Percentiles rank a stretch among this genome's conserved stretches.
phyloP scores from a whole-genome alignment of 2,329 filamentous ascomycete species.

The Pseudocercospora musae region DNA sequence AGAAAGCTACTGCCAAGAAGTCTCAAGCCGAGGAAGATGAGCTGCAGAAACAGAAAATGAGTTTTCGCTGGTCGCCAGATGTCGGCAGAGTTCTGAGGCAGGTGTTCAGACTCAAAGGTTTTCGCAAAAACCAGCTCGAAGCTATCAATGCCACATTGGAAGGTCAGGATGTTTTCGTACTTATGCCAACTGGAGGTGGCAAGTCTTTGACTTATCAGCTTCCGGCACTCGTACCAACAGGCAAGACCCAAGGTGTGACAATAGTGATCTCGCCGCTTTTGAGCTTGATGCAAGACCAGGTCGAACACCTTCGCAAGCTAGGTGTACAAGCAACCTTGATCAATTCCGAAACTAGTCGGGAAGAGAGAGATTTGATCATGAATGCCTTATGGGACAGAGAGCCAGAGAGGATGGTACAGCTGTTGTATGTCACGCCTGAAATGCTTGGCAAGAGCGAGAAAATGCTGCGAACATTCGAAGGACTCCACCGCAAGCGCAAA shows the following conservation, averaged over 20 bases:
- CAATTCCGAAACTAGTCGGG: slow-evolving; percentile 68
- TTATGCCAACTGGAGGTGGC: slow-evolving; percentile 97
- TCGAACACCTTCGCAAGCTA: slow-evolving; percentile 71
- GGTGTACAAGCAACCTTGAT: slow-evolving; percentile 77
- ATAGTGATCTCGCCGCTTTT: slow-evolving; percentile 92
- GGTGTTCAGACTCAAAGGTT: slow-evolving; percentile 78
- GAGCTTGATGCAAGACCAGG: slow-evolving; percentile 97
- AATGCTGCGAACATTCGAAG: slow-evolving; percentile 64
- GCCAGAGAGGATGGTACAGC: slow-evolving; percentile 73
- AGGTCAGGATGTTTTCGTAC: slow-evolving; percentile 86
- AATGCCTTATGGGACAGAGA: slow-evolving; percentile 58
- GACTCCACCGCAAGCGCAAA: slow-evolving; percentile 65
- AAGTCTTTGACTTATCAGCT: slow-evolving; percentile 97
- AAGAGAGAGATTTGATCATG: slow-evolving; percentile 65
- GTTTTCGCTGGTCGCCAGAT: slow-evolving; percentile 77
- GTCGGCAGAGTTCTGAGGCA: slow-evolving; percentile 77
- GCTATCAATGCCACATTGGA: slow-evolving; percentile 89
- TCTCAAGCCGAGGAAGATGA: slow-evolving; percentile 22
- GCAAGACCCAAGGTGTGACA: slow-evolving; percentile 80
- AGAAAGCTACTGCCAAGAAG: slow-evolving; percentile 23
- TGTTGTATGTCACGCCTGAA: slow-evolving; percentile 94
- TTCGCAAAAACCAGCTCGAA: slow-evolving; percentile 87
- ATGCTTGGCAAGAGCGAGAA: slow-evolving; percentile 81
- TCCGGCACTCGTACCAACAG: slow-evolving; percentile 77
- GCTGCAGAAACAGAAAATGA: slow-evolving; percentile 25